A percentile compares a stretch with the other conserved stretches of the same genome.
phyloP scores from a whole-genome alignment of 2,329 filamentous ascomycete genomes.

The Arthrobotrys iridis region DNA sequence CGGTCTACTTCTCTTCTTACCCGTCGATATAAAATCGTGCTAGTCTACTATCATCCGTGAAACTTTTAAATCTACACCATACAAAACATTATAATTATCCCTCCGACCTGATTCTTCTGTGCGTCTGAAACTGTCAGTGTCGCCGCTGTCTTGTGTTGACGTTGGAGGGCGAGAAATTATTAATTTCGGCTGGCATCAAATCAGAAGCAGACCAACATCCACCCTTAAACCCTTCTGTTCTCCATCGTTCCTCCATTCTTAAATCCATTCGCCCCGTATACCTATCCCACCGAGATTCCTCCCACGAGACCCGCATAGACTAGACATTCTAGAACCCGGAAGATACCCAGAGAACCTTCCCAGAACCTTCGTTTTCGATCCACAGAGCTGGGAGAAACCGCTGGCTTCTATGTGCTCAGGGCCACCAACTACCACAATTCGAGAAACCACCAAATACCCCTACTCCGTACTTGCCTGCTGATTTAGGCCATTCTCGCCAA shows the following conservation, averaged over 20 bases:
- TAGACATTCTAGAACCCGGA: neutral
- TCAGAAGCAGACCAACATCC: constrained; percentile 44
- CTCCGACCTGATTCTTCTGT: too few relatives aligned
- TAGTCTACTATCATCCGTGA: too few relatives aligned
- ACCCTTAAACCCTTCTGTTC: constrained; percentile 8
- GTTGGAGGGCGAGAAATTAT: constrained; percentile 54
- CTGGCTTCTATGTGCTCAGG: constrained; percentile 28
- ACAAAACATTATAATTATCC: too few relatives aligned
- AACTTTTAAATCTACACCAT: too few relatives aligned
- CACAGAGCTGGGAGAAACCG: constrained; percentile 29
- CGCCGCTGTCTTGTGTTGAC: constrained; percentile 55
- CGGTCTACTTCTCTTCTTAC: too few relatives aligned
- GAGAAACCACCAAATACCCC: constrained; percentile 26
- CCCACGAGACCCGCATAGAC: neutral
- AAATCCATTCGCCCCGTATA: constrained; percentile 9
- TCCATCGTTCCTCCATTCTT: constrained; percentile 4
- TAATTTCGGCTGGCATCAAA: constrained; percentile 53
- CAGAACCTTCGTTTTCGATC: constrained; percentile 34
- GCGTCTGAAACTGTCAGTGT: too few relatives aligned
- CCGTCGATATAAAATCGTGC: too few relatives aligned
- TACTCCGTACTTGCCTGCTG: constrained; percentile 38
- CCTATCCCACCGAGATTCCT: neutral
- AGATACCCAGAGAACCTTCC: constrained; percentile 10
- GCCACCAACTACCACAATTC: constrained; percentile 10
- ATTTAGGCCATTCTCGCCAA: constrained; percentile 42